A percentile compares a stretch with the other conserved stretches of the same genome.
phyloP scores from a whole-genome alignment of 306 rosid species.

The Rubus parviflorus region DNA sequence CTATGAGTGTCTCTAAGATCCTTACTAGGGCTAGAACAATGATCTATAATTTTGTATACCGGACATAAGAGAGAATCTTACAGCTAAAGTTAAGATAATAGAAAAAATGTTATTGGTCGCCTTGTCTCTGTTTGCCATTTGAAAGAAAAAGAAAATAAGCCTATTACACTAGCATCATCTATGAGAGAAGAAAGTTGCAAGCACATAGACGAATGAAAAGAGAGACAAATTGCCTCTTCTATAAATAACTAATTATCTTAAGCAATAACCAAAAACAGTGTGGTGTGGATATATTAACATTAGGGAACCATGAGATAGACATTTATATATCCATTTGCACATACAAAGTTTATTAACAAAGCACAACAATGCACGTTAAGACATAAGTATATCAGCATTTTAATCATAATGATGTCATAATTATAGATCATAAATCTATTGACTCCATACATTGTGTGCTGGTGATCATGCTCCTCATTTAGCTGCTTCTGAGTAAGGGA shows the following conservation, averaged over 20 bases:
- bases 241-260: no score
- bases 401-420: neutral
- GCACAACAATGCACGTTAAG: neutral
- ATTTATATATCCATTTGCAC: neutral
- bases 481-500: conserved; percentile 86
- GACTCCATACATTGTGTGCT: conserved; percentile 55
- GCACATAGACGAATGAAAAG: no score
- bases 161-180: no score
- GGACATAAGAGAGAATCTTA: neutral
- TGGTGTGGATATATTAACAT: no score
- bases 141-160: no score
- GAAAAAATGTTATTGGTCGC: neutral
- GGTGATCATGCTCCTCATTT: conserved; percentile 77
- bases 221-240: no score
- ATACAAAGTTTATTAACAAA: neutral
- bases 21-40: neutral
- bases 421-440: neutral
- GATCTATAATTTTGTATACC: neutral
- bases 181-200: no score
- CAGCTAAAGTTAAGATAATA: neutral
- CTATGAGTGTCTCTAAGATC: neutral
- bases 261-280: no score
- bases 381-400: neutral
- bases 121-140: neutral
- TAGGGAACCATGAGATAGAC: no score